These are phyloP conservation scores for Apocynum venetum DNA, from an alignment of 257 asterid genomes.

Conservation along the genomic window DNA sequence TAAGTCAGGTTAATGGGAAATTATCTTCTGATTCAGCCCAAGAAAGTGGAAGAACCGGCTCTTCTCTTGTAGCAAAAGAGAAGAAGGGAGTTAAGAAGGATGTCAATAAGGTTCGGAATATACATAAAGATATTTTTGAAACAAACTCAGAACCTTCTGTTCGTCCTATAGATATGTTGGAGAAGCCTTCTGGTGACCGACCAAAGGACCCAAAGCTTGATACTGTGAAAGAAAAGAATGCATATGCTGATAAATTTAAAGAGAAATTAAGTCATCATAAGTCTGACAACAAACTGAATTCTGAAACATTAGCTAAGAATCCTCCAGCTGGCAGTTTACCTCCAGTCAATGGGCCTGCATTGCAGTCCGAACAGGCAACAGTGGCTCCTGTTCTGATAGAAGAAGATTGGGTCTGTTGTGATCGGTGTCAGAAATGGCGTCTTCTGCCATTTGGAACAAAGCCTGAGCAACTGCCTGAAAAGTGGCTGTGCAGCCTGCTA, in stretches of 20 bases:
- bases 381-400: constrained; percentile 39
- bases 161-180: constrained; percentile 27
- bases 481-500: constrained; percentile 83
- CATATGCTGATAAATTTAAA: constrained; percentile 40
- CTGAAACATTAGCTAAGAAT: constrained; percentile 29
- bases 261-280: constrained; percentile 34
- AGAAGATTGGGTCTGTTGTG: constrained; percentile 84
- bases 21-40: constrained; percentile 27
- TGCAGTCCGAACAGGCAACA: constrained; percentile 36
- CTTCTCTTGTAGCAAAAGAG: constrained; percentile 30
- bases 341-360: constrained; percentile 28
- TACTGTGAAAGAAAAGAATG: constrained; percentile 31
- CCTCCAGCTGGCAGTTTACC: constrained; percentile 36
- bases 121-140: constrained; percentile 19
- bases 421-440: constrained; percentile 66
- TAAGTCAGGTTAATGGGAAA: constrained; percentile 41
- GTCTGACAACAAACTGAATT: constrained; percentile 29
- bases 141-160: constrained; percentile 30
- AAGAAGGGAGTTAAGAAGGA: constrained; percentile 43
- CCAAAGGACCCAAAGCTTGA: constrained; percentile 40
- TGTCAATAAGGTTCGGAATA: constrained; percentile 14
- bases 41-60: constrained; percentile 30
- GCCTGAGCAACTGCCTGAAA: constrained; percentile 57
- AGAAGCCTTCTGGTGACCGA: constrained; percentile 35
- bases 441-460: constrained; percentile 60